Evolutionary conservation across 768 basidiomycete genomes (phyloP), one percentile per base, ranked within the genome.

Genomic region (Antrodiella citrinella): DNA sequence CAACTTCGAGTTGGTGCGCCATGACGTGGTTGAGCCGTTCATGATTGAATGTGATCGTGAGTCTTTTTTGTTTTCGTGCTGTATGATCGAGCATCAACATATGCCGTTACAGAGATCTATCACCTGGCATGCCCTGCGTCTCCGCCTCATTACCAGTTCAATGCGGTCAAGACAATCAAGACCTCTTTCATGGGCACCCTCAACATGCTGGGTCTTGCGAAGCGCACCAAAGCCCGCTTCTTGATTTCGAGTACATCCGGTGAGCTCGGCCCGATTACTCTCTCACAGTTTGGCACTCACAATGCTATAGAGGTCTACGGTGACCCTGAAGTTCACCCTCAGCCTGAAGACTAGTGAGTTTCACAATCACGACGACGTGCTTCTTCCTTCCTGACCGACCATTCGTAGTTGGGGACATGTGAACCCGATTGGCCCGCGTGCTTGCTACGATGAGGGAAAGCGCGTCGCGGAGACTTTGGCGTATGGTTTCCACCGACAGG

Each of bases 361-460:
- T 18, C 41, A 18, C 41, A 19, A 5, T 43, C 30, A 7, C 15
- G 7, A 35, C 30, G 44, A 41, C 52, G 22, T 43, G 3, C 26
- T 44, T 11, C 19, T 45, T 45, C 49, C 45, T 18, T 18, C 44
- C 40, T 30, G 55, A 26, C 57, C 55, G 5, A 62, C 51, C 57
- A 52, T 54, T 15, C 56, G 51, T 50, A 92, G 91, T 68, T 96
- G 93, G 93, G 94, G 93, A 44, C 85, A 98, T 68, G 96, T 99
- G 63, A 99, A 99, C 74, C 93, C 93, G 40, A 96, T 94, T 59
- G 96, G 96, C 20, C 90, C 91, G 52, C 89, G 96, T 54, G 94
- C 95, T n/a, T 99, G 96, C 69, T 99, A 99, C 64, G 96, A 99
- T 63, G 96, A 99, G 70, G 96, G 96, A 45, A 99, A 99, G 72